Evolutionary conservation across 140 eudicot genomes (phyloP).

Genomic region (Stevia rebaudiana): DNA sequence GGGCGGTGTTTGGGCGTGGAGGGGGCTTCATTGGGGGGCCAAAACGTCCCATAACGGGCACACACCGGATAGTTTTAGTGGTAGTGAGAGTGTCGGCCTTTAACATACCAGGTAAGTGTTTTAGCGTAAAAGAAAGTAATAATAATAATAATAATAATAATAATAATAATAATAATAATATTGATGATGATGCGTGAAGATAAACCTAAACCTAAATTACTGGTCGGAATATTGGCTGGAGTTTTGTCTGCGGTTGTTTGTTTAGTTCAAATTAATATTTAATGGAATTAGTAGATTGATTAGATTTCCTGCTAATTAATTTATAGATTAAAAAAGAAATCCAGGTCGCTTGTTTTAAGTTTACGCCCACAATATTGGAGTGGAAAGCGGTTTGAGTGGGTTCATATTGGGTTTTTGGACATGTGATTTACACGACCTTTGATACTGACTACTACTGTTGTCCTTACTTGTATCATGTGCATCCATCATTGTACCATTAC

Average conservation of each 20-base stretch:
- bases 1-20: no score
- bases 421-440: slow-evolving; percentile 9
- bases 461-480: slow-evolving; percentile 15
- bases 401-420: neutral
- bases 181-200: no score
- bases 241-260: neutral
- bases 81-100: no score
- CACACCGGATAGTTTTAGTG: no score
- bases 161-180: no score
- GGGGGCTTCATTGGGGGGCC: no score
- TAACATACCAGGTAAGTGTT: no score
- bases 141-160: no score
- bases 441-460: slow-evolving; percentile 5
- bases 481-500: slow-evolving; percentile 12
- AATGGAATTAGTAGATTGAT: neutral
- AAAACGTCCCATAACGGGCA: no score
- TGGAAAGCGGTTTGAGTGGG: slow-evolving; percentile 5
- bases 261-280: neutral
- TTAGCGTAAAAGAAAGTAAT: no score
- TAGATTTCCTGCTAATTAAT: neutral
- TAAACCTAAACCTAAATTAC: neutral
- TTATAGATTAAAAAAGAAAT: neutral
- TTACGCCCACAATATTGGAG: slow-evolving; percentile 18
- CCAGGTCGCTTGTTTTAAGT: slow-evolving; percentile 4
- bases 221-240: neutral